A percentile compares a stretch with the other conserved stretches of the same genome.
Evolutionary conservation across 1,284 basidiomycete species (phyloP).

Genomic region (Mycena sp.): DNA sequence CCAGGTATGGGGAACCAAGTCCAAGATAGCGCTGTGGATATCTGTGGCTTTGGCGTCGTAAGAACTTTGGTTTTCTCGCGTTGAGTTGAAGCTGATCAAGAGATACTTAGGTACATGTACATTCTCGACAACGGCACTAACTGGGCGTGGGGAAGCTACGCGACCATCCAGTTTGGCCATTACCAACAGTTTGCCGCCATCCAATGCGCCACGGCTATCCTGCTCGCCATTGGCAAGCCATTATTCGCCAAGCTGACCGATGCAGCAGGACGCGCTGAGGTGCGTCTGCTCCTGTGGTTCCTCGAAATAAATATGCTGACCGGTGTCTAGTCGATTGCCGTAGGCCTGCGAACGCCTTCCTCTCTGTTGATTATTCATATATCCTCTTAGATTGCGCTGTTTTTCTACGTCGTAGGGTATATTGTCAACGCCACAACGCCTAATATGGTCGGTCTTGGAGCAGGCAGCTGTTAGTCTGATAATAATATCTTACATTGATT

Average conservation of each 20-base stretch:
- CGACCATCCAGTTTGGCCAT: constrained; percentile 28
- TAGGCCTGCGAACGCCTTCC: not conserved
- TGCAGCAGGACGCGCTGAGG: constrained; percentile 31
- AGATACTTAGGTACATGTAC: constrained; percentile 26
- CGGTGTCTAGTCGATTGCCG: constrained; percentile 24
- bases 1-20: constrained; percentile 31
- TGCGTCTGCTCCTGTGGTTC: not conserved
- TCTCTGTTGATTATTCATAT: constrained; percentile 12
- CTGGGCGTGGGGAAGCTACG: constrained; percentile 32
- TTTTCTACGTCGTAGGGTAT: constrained; percentile 39
- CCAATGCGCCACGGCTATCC: constrained; percentile 34
- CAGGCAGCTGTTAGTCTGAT: constrained; percentile 29
- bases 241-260: constrained; percentile 39
- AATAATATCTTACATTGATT: not conserved
- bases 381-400: constrained; percentile 29
- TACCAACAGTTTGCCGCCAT: constrained; percentile 32
- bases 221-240: constrained; percentile 37
- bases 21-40: constrained; percentile 28
- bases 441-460: constrained; percentile 31
- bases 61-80: not conserved
- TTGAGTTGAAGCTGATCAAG: not conserved
- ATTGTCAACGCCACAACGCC: constrained; percentile 33
- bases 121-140: constrained; percentile 30
- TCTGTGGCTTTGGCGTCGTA: constrained; percentile 29
- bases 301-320: not conserved